Base-by-base conservation (phyloP, 2,329 filamentous ascomycete species). In the Scedosporium apiospermum region DNA sequence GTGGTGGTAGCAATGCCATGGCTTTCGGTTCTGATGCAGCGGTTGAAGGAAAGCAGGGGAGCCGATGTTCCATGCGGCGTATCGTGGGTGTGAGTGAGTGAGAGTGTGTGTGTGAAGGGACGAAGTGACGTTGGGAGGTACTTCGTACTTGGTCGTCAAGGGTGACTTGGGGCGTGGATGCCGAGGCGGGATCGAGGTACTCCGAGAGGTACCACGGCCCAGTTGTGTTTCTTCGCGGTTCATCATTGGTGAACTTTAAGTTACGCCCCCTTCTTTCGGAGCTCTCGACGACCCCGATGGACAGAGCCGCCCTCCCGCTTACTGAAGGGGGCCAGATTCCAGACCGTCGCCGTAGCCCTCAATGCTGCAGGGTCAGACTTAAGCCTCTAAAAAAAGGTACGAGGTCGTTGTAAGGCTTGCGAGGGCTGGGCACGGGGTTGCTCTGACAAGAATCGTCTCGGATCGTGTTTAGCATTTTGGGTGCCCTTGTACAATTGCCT, bases 401-500 rank as follows among this genome's bases (percentile, higher is more conserved):
- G 18, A 49, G 51, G n/a, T 12, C 16, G 60, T 14, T 41, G 53
- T 18, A 49, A 12, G 23, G 46, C 42, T 18, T 21, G 16, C 26
- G 10, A 27, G 42, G 26, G 26, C 51, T 57, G 46, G 60, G 51
- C 46, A 14, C 51, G 30, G 26, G 34, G 14, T 57, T 63, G 66
- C 68, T 78, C 78, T 79, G 75, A 77, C 78, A 80, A 75, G 38
- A 75, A 69, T 65, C 73, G 79, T 82, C 78, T 81, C 78, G 77
- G 70, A 69, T 77, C 65, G 74, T 74, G 78, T 81, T 80, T 79
- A 71, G 72, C 69, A 55, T 61, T 61, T 55, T 51, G 30, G 12
- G 27, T 21, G 41, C 46, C 60, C 60, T 70, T 71, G 66, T 69
- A 65, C 68, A 58, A 63, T 42, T 57, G 18, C 60, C 46, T 34